Conservation (phyloP, 805 yeast species). For the Teunomyces barrocoloradensis region DNA sequence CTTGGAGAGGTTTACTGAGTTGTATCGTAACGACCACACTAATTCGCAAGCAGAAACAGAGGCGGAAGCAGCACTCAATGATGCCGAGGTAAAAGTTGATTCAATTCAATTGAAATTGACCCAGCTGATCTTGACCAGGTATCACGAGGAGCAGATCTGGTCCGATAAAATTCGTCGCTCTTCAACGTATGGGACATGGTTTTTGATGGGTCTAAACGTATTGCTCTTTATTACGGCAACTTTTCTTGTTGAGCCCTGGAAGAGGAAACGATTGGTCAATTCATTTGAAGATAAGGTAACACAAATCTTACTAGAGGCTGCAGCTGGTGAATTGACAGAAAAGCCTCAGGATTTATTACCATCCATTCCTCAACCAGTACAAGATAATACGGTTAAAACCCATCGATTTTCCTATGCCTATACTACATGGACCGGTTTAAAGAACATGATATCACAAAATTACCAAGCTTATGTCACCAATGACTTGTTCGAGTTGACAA, state of each 20-base stretch:
- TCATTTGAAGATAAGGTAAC: constrained; percentile 81
- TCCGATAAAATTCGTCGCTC: constrained; percentile 92
- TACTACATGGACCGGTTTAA: constrained; percentile 15
- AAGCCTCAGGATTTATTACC: too few relatives aligned
- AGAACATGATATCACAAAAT: constrained; percentile 8
- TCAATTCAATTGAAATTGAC: constrained; percentile 66
- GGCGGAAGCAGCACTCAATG: constrained; percentile 47
- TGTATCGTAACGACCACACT: constrained; percentile 78
- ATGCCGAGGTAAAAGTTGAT: constrained; percentile 63
- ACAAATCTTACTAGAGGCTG: constrained; percentile 24
- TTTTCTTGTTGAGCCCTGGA: constrained; percentile 91
- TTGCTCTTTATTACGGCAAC: constrained; percentile 78
- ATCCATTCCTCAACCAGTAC: not conserved
- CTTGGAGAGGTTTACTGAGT: constrained; percentile 75
- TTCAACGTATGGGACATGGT: constrained; percentile 95
- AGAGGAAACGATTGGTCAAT: constrained; percentile 72
- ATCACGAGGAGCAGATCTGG: constrained; percentile 98
- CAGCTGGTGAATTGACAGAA: constrained; percentile 3
- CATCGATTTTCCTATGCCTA: not conserved
- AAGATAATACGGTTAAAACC: not conserved
- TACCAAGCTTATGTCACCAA: constrained; percentile 14
- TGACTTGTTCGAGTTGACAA: constrained; percentile 17
- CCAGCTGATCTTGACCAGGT: constrained; percentile 77
- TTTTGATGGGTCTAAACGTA: constrained; percentile 83
- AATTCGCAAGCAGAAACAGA: constrained; percentile 60